Conservation (phyloP, 805 yeast species). For the Saccharomyces eubayanus region DNA sequence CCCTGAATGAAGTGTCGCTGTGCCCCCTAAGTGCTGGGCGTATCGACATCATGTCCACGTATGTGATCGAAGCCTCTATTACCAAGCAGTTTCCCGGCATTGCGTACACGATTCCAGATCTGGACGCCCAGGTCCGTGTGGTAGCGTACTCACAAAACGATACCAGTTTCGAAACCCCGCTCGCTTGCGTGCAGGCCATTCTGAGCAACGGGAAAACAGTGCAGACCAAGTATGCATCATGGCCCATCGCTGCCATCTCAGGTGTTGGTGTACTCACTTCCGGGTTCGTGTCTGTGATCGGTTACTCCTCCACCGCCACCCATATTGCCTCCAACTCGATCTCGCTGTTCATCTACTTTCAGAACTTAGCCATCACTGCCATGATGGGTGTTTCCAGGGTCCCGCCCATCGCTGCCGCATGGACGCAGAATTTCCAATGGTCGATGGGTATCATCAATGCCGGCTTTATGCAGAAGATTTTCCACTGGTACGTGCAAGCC, state of each 20-base stretch:
- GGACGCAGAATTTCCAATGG: constrained; percentile 97
- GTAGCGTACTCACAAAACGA: constrained; percentile 47
- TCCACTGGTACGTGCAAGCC: constrained; percentile 90
- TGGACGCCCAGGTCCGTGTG: constrained; percentile 86
- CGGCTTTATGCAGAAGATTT: constrained; percentile 68
- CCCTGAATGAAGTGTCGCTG: constrained; percentile 42
- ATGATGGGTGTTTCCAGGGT: constrained; percentile 91
- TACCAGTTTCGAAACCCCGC: constrained; percentile 35
- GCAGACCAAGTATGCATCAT: constrained; percentile 81
- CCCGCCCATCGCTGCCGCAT: constrained; percentile 96
- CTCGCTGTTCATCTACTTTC: constrained; percentile 89
- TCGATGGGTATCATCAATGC: constrained; percentile 82
- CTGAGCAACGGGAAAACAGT: constrained; percentile 88
- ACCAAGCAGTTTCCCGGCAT: constrained; percentile 60
- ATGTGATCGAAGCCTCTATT: constrained; percentile 36
- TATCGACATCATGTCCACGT: constrained; percentile 54
- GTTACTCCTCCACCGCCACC: constrained; percentile 88
- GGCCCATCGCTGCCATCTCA: constrained; percentile 93
- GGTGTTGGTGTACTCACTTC: constrained; percentile 83
- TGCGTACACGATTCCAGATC: constrained; percentile 86
- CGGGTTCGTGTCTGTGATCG: constrained; percentile 76
- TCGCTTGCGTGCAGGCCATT: constrained; percentile 90
- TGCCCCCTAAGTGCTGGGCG: constrained; percentile 90
- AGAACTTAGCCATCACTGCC: constrained; percentile 79
- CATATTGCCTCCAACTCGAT: constrained; percentile 96